Conservation (phyloP, 2,329 filamentous ascomycete genomes). For the Amauroascus verrucosus region DNA sequence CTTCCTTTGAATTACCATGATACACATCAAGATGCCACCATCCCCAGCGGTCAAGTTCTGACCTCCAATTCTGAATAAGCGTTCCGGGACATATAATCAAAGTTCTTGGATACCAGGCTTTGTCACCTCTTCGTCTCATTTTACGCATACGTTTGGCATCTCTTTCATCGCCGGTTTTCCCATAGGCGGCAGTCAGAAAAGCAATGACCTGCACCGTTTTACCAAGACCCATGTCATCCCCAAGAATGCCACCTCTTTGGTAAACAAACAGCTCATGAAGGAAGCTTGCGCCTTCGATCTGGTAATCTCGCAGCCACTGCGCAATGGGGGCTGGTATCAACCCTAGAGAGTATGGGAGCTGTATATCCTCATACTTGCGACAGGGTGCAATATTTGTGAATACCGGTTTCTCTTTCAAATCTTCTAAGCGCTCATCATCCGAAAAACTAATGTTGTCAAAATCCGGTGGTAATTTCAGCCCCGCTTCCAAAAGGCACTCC, state of each 20-base stretch:
- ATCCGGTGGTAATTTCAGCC: conserved; percentile 64
- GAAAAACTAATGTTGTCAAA: conserved; percentile 68
- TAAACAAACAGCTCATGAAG: conserved; percentile 83
- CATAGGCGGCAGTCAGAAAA: conserved; percentile 83
- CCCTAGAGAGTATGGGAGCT: conserved; percentile 63
- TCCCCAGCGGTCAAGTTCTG: conserved; percentile 79
- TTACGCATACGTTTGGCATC: conserved; percentile 83
- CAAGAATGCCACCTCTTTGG: conserved; percentile 80
- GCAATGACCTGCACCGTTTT: conserved; percentile 96
- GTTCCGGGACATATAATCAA: conserved; percentile 83
- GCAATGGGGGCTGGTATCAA: conserved; percentile 80
- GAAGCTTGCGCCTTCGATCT: conserved; percentile 74
- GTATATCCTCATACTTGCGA: conserved; percentile 62
- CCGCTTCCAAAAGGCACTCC: conserved; percentile 52
- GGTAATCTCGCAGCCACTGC: conserved; percentile 85
- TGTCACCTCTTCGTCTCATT: conserved; percentile 51
- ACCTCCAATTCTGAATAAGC: conserved; percentile 82
- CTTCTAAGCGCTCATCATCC: conserved; percentile 53
- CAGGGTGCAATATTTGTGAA: conserved; percentile 55
- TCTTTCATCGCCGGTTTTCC: conserved; percentile 81
- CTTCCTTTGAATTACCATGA: conserved; percentile 62
- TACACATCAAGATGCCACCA: conserved; percentile 87
- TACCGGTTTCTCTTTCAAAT: conserved; percentile 58
- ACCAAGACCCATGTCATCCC: conserved; percentile 94
- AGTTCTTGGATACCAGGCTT: conserved; percentile 69